These are phyloP conservation scores for Mikania micrantha DNA, from an alignment of 129 eudicot species.

Conservation along the genomic window DNA sequence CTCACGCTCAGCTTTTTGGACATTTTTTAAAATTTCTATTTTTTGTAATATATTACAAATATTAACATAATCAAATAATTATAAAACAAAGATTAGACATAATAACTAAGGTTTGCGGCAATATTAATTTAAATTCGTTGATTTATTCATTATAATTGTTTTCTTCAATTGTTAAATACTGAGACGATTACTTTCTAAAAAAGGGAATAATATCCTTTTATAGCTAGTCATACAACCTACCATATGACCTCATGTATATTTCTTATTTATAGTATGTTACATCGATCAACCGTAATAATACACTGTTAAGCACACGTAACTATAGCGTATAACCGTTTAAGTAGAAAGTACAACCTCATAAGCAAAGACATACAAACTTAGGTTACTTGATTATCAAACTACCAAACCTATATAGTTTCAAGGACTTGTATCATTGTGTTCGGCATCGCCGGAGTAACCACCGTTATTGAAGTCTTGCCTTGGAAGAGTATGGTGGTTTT, in stretches of 20 bases:
- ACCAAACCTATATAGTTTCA: constrained; percentile 7
- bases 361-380: constrained; percentile 15
- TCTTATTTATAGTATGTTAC: constrained; percentile 25
- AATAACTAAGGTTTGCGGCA: too few species aligned
- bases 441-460: constrained; percentile 15
- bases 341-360: not conserved
- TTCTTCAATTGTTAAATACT: not conserved
- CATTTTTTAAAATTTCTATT: too few species aligned
- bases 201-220: constrained; percentile 5
- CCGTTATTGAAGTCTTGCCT: constrained; percentile 24
- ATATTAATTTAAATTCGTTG: too few species aligned
- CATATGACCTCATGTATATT: not conserved
- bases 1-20: too few species aligned
- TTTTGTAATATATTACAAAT: too few species aligned
- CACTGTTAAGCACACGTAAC: too few species aligned
- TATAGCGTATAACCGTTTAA: constrained; percentile 12
- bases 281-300: not conserved
- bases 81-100: too few species aligned
- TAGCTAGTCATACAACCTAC: constrained; percentile 13
- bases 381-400: not conserved
- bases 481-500: constrained; percentile 30
- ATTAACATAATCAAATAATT: too few species aligned
- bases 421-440: constrained; percentile 11
- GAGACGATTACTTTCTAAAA: not conserved
- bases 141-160: too few species aligned